Evolutionary conservation across 371 early-diverging fungal species (phyloP), one percentile per base, ranked within the genome.

Genomic region (Rhizopus sp.): DNA sequence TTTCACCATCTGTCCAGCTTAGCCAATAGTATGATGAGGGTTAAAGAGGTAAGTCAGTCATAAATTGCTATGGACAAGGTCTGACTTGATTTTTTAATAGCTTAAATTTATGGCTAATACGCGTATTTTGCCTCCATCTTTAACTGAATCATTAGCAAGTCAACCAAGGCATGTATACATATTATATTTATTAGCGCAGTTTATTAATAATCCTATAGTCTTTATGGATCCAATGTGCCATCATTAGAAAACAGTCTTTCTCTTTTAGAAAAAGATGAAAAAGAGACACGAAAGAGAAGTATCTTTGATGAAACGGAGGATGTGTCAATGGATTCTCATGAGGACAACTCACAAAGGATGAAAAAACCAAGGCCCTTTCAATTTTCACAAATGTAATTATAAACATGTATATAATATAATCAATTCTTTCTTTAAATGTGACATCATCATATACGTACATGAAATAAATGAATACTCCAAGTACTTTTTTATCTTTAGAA

Each of bases 21-120:
- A 38, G 94, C 93, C 16, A 93, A 95, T 50, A 85, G 88, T 34
- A 84, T 97, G 61, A 85, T 79, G 53, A 70, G 82, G 39, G 59
- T 95, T 17, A 88, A 88, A 66, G 91, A 93, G 80, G 85, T 82
- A 50, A 47, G 12, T 4, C 8, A 32, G 2, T n/a, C 41, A 6
- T n/a, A n/a, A n/a, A n/a, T 41, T 41, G 10, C 13, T 15, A 23
- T 23, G 23, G 23, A 23, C 23, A 23, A 23, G 23, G 10, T 41
- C 6, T 41, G n/a, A n/a, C 15, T 2, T 41, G 6, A n/a, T 41
- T n/a, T 41, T 13, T 41, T 6, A 3, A n/a, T 29, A 46, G 46
- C 17, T 29, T 15, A 46, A 46, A 46, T 46, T 46, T 12, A 46
- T 41, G 41, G 41, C 10, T 41, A 41, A 41, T 41, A n/a, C n/a